Percentiles rank a stretch among this genome's conserved stretches.
These are phyloP conservation scores for Begonia peltatifolia DNA, from an alignment of 306 rosid genomes.

Conservation along the genomic window DNA sequence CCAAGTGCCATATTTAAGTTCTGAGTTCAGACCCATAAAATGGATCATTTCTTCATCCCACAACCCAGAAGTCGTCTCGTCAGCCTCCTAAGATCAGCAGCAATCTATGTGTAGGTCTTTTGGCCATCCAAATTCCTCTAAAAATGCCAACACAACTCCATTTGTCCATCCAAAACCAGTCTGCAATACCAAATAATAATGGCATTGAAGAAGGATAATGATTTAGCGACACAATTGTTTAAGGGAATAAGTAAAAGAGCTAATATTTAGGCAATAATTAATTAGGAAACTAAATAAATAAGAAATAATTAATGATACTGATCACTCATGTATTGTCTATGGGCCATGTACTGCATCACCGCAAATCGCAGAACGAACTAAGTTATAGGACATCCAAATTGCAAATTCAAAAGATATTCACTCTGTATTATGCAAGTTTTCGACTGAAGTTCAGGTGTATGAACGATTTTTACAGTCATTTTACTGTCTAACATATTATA, in stretches of 20 bases:
- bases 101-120: conserved; percentile 40
- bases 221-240: neutral
- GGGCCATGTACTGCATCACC: too few relatives aligned
- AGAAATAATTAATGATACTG: too few relatives aligned
- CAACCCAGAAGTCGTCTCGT: neutral
- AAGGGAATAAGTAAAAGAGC: too few relatives aligned
- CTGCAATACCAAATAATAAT: conserved; percentile 33
- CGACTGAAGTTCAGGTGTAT: neutral
- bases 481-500: neutral
- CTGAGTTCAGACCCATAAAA: too few relatives aligned
- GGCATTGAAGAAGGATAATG: conserved; percentile 7
- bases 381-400: too few relatives aligned
- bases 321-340: too few relatives aligned
- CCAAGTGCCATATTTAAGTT: too few relatives aligned
- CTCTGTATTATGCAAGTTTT: neutral
- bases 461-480: too few relatives aligned
- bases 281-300: too few relatives aligned
- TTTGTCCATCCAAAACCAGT: conserved; percentile 98
- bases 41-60: too few relatives aligned
- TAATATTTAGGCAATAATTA: too few relatives aligned
- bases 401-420: neutral
- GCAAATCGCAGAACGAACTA: too few relatives aligned
- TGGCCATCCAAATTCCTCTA: conserved; percentile 99
- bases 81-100: neutral
- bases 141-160: conserved; percentile 78